Evolutionary conservation across 768 basidiomycete species (phyloP).

Genomic region (Lactifluus subvellereus): DNA sequence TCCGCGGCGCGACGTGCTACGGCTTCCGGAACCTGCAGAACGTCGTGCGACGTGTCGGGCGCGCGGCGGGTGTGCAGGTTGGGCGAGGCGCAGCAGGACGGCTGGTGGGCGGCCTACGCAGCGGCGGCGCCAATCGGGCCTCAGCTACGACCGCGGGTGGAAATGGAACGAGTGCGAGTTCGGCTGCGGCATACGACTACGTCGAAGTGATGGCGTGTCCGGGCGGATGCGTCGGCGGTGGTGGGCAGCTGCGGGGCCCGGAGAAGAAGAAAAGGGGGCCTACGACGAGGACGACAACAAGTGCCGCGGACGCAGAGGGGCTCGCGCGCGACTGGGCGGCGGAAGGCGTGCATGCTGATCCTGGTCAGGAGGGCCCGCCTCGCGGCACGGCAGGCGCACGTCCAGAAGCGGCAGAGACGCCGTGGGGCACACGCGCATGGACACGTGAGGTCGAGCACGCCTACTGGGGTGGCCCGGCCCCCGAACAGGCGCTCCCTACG

Average conservation of each 20-base stretch:
- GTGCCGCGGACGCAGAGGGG: constrained; percentile 53
- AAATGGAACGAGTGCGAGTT: neutral
- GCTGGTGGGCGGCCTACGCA: constrained; percentile 30
- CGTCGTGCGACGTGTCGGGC: constrained; percentile 55
- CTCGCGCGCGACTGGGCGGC: constrained; percentile 57
- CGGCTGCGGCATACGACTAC: constrained; percentile 66
- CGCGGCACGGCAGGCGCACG: constrained; percentile 10
- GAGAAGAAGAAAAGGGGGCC: neutral
- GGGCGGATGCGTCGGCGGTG: constrained; percentile 94
- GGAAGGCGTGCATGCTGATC: constrained; percentile 36
- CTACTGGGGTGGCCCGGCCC: constrained; percentile 58
- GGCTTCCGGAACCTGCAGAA: constrained; percentile 98
- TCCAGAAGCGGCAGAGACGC: constrained; percentile 41
- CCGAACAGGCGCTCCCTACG: constrained; percentile 32
- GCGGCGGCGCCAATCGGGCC: constrained; percentile 30
- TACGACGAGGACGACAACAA: constrained; percentile 16
- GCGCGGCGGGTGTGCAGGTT: constrained; percentile 36
- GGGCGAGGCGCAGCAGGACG: constrained; percentile 63
- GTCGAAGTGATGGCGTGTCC: constrained; percentile 99
- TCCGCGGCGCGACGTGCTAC: constrained; percentile 93
- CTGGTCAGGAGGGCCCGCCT: neutral
- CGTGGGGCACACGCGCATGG: constrained; percentile 85
- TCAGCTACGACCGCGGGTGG: neutral
- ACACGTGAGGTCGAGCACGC: constrained; percentile 70
- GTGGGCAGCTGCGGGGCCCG: constrained; percentile 61